These are phyloP conservation scores for Crithidia sp. DNA, from an alignment of 208 protist genomes.

Conservation along the genomic window DNA sequence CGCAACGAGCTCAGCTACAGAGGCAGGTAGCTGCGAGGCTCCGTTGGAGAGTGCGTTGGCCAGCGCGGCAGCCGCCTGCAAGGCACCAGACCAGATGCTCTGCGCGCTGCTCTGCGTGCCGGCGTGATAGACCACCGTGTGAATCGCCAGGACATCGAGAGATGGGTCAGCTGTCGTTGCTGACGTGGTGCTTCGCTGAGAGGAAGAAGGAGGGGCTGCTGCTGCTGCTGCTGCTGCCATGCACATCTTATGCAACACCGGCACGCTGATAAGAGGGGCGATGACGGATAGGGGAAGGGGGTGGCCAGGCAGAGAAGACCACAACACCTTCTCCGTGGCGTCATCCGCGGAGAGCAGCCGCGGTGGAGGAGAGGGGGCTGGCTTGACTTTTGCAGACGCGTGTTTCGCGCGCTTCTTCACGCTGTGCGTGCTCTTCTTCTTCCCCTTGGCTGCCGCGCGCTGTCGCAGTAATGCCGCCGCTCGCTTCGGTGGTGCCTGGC, in stretches of 20 bases:
- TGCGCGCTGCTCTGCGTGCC: conserved; percentile 19
- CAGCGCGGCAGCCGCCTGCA: conserved; percentile 28
- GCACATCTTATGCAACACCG: conserved; percentile 10
- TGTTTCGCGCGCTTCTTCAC: neutral
- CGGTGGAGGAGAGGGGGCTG: neutral
- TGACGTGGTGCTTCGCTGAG: no score
- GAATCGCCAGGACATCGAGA: conserved; percentile 2
- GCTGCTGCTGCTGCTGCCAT: neutral
- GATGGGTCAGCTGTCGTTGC: neutral
- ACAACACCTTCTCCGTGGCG: conserved; percentile 30
- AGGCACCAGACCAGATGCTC: conserved; percentile 25
- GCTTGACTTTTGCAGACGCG: neutral
- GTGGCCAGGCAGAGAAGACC: conserved; percentile 18
- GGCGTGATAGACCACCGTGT: conserved; percentile 33
- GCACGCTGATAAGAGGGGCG: conserved; percentile 11
- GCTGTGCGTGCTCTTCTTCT: neutral
- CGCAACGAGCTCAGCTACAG: conserved; percentile 16
- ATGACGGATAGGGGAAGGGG: conserved; percentile 26
- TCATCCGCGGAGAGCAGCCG: conserved; percentile 24
- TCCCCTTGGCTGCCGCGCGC: neutral
- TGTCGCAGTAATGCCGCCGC: conserved; percentile 1
- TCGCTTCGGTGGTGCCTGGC: neutral
- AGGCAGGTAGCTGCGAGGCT: conserved; percentile 17
- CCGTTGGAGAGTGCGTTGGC: conserved; percentile 9
- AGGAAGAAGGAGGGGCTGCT: neutral